Conservation (phyloP, 1,139 yeast genomes). For the Geotrichum siamense region DNA sequence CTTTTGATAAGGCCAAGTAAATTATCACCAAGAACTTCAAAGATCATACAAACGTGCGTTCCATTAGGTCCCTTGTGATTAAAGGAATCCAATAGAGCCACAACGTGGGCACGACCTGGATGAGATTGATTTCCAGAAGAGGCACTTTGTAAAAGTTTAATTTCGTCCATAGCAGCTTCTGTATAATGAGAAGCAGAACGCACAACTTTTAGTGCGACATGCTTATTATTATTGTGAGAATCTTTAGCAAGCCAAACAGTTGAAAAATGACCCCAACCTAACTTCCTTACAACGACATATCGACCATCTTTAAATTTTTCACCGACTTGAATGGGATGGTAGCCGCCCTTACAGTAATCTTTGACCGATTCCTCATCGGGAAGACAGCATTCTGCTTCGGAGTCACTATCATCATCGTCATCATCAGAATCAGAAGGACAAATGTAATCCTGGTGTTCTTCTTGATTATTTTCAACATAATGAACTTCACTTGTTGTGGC, state of each 20-base stretch:
- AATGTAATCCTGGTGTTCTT: constrained; percentile 18
- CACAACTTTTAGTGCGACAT: constrained; percentile 81
- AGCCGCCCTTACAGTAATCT: constrained; percentile 78
- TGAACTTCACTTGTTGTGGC: neutral
- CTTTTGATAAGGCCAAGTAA: constrained; percentile 62
- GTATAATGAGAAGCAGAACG: constrained; percentile 62
- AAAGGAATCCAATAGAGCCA: constrained; percentile 65
- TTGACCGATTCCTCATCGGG: constrained; percentile 57
- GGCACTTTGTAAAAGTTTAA: constrained; percentile 49
- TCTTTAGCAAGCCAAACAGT: constrained; percentile 85
- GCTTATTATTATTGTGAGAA: constrained; percentile 36
- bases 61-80: constrained; percentile 78
- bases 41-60: constrained; percentile 78
- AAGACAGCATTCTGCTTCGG: constrained; percentile 14
- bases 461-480: constrained; percentile 4
- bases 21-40: constrained; percentile 82
- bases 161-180: constrained; percentile 84
- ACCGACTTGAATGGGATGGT: constrained; percentile 77
- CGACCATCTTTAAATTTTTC: constrained; percentile 53
- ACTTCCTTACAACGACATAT: constrained; percentile 64
- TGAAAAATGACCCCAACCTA: constrained; percentile 90
- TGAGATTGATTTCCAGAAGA: constrained; percentile 48
- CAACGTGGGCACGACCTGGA: constrained; percentile 67
- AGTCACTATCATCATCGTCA: constrained; percentile 12
- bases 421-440: constrained; percentile 12